These are phyloP conservation scores for Aspergillus caelatus DNA, from an alignment of 2,329 filamentous ascomycete species.

Conservation along the genomic window DNA sequence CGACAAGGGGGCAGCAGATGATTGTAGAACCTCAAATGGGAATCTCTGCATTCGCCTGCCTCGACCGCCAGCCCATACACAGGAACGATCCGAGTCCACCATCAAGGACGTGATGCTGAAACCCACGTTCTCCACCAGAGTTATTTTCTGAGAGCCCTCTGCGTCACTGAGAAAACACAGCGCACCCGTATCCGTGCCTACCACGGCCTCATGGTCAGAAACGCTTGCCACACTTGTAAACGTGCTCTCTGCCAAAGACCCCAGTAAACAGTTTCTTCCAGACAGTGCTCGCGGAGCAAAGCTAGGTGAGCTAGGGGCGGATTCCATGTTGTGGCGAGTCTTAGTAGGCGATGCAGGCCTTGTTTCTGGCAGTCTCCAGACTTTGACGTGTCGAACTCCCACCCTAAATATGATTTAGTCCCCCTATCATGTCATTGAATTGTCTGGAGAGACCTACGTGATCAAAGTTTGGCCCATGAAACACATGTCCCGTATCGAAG, in stretches of 20 bases:
- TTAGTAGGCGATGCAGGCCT: slow-evolving; percentile 65
- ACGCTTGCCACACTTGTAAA: slow-evolving; percentile 79
- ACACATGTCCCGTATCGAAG: slow-evolving; percentile 79
- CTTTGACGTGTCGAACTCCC: slow-evolving; percentile 87
- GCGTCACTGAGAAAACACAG: slow-evolving; percentile 85
- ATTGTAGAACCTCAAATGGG: slow-evolving; percentile 43
- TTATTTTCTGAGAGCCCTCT: slow-evolving; percentile 70
- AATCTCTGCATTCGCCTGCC: slow-evolving; percentile 59
- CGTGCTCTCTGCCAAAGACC: slow-evolving; percentile 76
- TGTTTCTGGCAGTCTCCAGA: slow-evolving; percentile 81
- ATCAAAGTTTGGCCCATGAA: slow-evolving; percentile 87
- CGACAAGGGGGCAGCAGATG: slow-evolving; percentile 29
- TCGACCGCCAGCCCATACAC: slow-evolving; percentile 70
- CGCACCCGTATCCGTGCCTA: slow-evolving; percentile 86
- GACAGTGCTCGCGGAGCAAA: slow-evolving; percentile 69
- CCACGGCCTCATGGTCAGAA: slow-evolving; percentile 72
- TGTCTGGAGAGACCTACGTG: slow-evolving; percentile 54
- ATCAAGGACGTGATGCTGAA: slow-evolving; percentile 71
- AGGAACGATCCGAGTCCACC: slow-evolving; percentile 57
- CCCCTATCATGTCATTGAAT: not conserved
- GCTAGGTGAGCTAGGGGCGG: slow-evolving; percentile 36
- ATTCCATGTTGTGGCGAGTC: slow-evolving; percentile 54
- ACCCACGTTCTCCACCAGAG: slow-evolving; percentile 65
- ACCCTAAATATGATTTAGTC: slow-evolving; percentile 46
- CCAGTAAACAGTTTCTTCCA: slow-evolving; percentile 86